phyloP scores from a whole-genome alignment of 2,329 filamentous ascomycete genomes.

The Hypoxylon sp. region DNA sequence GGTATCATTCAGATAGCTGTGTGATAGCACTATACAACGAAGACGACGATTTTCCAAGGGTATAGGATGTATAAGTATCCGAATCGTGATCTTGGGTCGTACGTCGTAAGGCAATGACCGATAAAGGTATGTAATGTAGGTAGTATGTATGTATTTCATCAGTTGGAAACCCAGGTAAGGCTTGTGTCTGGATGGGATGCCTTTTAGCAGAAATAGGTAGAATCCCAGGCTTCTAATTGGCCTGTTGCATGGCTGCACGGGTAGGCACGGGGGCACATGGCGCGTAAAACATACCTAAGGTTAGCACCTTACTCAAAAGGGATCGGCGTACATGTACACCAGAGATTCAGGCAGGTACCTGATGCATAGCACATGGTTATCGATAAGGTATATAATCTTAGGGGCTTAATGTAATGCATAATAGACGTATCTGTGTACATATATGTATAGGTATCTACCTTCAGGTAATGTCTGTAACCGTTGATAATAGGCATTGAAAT shows the following conservation, averaged over 20 bases:
- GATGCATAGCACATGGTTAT: constrained; percentile 7
- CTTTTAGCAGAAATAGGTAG: constrained; percentile 19
- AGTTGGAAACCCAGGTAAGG: constrained; percentile 22
- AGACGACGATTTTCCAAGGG: neutral
- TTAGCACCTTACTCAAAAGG: constrained; percentile 31
- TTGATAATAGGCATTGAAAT: neutral
- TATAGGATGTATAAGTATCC: constrained; percentile 7
- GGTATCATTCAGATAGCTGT: constrained; percentile 8
- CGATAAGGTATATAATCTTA: constrained; percentile 24
- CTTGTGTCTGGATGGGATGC: constrained; percentile 24
- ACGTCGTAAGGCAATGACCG: constrained; percentile 16
- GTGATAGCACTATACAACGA: constrained; percentile 9
- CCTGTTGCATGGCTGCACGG: constrained; percentile 30
- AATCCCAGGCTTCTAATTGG: constrained; percentile 31
- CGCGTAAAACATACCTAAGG: constrained; percentile 35
- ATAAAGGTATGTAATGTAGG: constrained; percentile 11
- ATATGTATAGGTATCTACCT: neutral
- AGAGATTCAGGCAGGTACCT: neutral
- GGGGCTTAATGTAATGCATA: too few species aligned
- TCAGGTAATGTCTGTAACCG: neutral
- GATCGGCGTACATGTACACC: constrained; percentile 11
- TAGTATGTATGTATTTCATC: constrained; percentile 17
- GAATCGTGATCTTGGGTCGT: constrained; percentile 10
- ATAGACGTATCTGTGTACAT: too few species aligned
- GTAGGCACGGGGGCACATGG: constrained; percentile 31